phyloP scores from a whole-genome alignment of 2,329 filamentous ascomycete genomes.

The Nothopassalora personata region DNA sequence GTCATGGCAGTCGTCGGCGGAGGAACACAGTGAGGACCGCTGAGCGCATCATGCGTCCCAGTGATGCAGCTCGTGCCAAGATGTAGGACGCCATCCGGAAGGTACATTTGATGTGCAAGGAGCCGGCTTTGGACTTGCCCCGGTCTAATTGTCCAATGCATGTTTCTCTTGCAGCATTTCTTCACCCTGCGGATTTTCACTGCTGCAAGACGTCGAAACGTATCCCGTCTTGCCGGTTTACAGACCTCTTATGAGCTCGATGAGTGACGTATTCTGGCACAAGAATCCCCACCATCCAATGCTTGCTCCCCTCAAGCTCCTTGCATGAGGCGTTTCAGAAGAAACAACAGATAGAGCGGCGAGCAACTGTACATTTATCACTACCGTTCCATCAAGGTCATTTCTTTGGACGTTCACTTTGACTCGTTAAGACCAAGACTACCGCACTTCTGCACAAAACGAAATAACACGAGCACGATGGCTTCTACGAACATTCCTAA shows the following conservation, averaged over 20 bases:
- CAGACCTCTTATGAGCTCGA: not conserved
- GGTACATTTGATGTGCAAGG: no score
- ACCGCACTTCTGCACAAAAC: not conserved
- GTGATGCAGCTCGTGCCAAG: no score
- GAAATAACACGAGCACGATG: not conserved
- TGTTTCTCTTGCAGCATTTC: no score
- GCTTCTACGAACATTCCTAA: constrained; percentile 32
- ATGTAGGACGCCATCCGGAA: no score
- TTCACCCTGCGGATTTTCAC: no score
- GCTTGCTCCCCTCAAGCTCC: not conserved
- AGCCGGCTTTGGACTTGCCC: no score
- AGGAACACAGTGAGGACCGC: not conserved
- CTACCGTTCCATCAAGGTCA: not conserved
- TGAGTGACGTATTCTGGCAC: not conserved
- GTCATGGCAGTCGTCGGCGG: not conserved
- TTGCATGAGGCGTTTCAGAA: not conserved
- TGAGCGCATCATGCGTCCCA: not conserved
- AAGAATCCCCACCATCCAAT: not conserved
- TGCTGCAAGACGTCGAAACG: not conserved
- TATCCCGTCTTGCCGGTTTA: not conserved
- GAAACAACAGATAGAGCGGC: not conserved
- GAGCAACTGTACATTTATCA: not conserved
- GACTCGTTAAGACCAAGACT: not conserved
- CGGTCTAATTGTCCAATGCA: no score
- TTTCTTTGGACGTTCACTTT: not conserved